Conservation (phyloP, 2,329 filamentous ascomycete species). For the Beauveria asiatica region DNA sequence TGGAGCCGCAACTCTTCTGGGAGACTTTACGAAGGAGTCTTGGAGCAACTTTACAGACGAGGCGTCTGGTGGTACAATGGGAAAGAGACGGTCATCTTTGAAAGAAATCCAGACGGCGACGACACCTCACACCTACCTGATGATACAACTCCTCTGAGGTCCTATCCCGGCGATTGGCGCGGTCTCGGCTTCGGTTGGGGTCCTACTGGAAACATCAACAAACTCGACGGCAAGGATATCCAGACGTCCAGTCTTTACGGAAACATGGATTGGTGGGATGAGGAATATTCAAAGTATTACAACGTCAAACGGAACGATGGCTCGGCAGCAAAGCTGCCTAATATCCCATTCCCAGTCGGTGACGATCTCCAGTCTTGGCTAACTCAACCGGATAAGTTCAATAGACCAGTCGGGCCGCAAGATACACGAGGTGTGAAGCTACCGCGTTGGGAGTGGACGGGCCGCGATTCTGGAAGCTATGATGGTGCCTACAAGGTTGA, state of each 20-base stretch:
- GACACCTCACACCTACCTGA: no score
- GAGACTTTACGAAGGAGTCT: no score
- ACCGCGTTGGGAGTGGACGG: neutral
- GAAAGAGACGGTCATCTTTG: no score
- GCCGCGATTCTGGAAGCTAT: neutral
- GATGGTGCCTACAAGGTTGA: neutral
- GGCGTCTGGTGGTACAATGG: no score
- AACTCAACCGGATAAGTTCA: no score
- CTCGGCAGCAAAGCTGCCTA: neutral
- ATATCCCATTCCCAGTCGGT: neutral
- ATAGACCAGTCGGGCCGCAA: neutral
- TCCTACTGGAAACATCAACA: no score
- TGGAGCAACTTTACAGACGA: no score
- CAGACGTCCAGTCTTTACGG: neutral
- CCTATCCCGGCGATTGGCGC: no score
- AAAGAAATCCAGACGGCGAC: no score
- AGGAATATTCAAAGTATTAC: neutral
- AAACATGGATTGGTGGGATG: neutral
- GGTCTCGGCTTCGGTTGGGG: no score
- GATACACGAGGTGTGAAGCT: neutral
- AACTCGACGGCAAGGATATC: neutral
- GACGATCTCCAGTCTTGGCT: neutral
- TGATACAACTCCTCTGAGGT: no score
- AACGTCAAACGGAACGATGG: neutral
- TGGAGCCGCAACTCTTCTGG: no score